These are phyloP conservation scores for Lepidium aucheri DNA, from an alignment of 345 rosid genomes.

Conservation along the genomic window DNA sequence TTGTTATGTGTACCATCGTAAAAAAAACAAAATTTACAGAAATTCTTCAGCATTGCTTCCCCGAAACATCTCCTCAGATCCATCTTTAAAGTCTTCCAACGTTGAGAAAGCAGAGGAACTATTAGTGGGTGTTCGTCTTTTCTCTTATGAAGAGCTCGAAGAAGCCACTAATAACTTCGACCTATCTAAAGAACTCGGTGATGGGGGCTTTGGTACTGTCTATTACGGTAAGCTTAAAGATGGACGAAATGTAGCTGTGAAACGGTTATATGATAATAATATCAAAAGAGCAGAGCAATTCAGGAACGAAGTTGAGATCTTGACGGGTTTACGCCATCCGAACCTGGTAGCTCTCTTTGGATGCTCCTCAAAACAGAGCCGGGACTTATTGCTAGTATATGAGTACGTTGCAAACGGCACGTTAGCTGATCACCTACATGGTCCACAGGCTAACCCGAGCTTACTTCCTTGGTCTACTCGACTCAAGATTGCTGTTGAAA, in stretches of 20 bases:
- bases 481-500: slow-evolving; percentile 74
- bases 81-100: slow-evolving; percentile 34
- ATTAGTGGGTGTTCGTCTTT: slow-evolving; percentile 40
- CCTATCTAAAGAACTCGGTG: slow-evolving; percentile 66
- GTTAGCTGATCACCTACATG: slow-evolving; percentile 77
- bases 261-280: slow-evolving; percentile 73
- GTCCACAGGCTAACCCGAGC: slow-evolving; percentile 55
- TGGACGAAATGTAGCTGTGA: slow-evolving; percentile 76
- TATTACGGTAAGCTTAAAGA: slow-evolving; percentile 78
- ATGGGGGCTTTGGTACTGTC: slow-evolving; percentile 92
- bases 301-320: slow-evolving; percentile 72
- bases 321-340: slow-evolving; percentile 55
- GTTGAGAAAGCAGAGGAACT: slow-evolving; percentile 35
- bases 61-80: slow-evolving; percentile 32
- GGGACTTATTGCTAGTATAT: slow-evolving; percentile 71
- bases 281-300: slow-evolving; percentile 73
- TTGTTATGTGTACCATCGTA: slow-evolving; percentile 19
- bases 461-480: slow-evolving; percentile 54
- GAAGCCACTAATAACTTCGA: slow-evolving; percentile 69
- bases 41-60: slow-evolving; percentile 27
- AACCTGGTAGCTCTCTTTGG: slow-evolving; percentile 79
- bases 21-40: slow-evolving; percentile 22
- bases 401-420: slow-evolving; percentile 87
- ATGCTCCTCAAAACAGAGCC: slow-evolving; percentile 72
- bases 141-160: slow-evolving; percentile 58